phyloP scores from a whole-genome alignment of 495 filamentous ascomycete species.

The Tuber aestivum region DNA sequence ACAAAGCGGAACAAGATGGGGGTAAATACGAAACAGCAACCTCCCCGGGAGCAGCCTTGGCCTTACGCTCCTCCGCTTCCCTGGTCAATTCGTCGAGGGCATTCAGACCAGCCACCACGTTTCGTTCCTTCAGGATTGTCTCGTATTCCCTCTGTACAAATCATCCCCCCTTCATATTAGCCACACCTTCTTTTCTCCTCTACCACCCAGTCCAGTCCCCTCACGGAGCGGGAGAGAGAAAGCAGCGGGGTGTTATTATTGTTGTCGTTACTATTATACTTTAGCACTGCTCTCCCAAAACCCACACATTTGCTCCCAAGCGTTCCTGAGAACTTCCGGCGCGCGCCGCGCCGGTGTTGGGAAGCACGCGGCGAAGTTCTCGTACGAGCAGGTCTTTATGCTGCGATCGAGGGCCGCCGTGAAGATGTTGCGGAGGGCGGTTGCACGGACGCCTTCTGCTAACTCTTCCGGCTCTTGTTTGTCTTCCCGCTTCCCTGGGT shows the following conservation, averaged over 20 bases:
- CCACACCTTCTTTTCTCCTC: constrained; percentile 4
- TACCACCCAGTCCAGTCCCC: background rate
- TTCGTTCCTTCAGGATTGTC: constrained; percentile 60
- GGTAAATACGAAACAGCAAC: constrained; percentile 27
- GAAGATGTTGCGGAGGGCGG: constrained; percentile 26
- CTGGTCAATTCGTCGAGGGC: constrained; percentile 68
- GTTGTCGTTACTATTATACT: no score
- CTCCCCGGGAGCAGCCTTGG: constrained; percentile 19
- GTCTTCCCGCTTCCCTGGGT: background rate
- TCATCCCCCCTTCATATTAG: constrained; percentile 10
- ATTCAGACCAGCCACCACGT: constrained; percentile 71
- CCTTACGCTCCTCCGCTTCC: constrained; percentile 52
- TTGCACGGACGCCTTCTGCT: constrained; percentile 24
- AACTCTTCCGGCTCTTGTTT: background rate
- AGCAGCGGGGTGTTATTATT: no score
- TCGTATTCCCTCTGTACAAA: constrained; percentile 65
- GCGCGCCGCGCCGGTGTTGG: constrained; percentile 70
- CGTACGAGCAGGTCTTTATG: constrained; percentile 57
- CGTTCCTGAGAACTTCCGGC: constrained; percentile 58
- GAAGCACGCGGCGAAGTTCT: constrained; percentile 81
- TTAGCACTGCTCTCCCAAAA: constrained; percentile 57
- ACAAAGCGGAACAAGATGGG: background rate
- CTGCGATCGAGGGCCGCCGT: constrained; percentile 24
- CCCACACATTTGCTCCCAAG: constrained; percentile 66
- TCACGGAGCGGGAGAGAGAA: constrained; percentile 4